phyloP scores from a whole-genome alignment of 2,329 filamentous ascomycete species.

The Cladosporium sp. region DNA sequence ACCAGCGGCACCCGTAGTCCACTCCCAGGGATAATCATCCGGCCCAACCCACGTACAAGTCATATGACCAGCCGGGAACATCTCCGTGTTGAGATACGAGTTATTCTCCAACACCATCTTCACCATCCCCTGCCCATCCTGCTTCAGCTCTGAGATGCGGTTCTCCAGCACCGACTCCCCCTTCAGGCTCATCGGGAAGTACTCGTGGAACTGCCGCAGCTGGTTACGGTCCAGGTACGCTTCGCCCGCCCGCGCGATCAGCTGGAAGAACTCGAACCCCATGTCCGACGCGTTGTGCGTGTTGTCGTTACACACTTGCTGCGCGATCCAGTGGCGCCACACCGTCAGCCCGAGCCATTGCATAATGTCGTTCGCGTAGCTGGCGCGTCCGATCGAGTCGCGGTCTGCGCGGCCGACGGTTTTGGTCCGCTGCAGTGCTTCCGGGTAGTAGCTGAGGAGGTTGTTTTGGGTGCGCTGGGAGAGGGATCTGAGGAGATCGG shows the following conservation, averaged over 20 bases:
- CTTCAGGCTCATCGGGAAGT: constrained; percentile 42
- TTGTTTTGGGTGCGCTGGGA: constrained; percentile 24
- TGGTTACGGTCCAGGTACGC: constrained; percentile 40
- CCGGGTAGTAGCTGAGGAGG: constrained; percentile 35
- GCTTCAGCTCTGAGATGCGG: constrained; percentile 40
- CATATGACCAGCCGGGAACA: constrained; percentile 3
- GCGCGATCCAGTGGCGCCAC: constrained; percentile 45
- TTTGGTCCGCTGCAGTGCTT: constrained; percentile 23
- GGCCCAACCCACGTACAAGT: constrained; percentile 7
- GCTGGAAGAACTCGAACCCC: constrained; percentile 43
- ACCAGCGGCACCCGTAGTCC: neutral
- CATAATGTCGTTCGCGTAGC: constrained; percentile 47
- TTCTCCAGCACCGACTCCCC: constrained; percentile 40
- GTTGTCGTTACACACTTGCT: constrained; percentile 36
- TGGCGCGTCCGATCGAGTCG: constrained; percentile 36
- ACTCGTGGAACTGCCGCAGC: constrained; percentile 36
- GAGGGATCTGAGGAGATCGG: constrained; percentile 26
- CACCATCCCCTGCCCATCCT: constrained; percentile 21
- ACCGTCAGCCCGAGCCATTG: constrained; percentile 48
- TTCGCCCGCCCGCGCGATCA: constrained; percentile 37
- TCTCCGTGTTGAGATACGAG: constrained; percentile 4
- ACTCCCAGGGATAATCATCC: constrained; percentile 13
- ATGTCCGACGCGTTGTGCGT: constrained; percentile 40
- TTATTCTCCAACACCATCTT: constrained; percentile 3
- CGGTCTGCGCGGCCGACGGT: constrained; percentile 26